A percentile compares a stretch with the other conserved stretches of the same genome.
Conservation (phyloP, 2,329 filamentous ascomycete species). For the Sclerotinia nivalis region DNA sequence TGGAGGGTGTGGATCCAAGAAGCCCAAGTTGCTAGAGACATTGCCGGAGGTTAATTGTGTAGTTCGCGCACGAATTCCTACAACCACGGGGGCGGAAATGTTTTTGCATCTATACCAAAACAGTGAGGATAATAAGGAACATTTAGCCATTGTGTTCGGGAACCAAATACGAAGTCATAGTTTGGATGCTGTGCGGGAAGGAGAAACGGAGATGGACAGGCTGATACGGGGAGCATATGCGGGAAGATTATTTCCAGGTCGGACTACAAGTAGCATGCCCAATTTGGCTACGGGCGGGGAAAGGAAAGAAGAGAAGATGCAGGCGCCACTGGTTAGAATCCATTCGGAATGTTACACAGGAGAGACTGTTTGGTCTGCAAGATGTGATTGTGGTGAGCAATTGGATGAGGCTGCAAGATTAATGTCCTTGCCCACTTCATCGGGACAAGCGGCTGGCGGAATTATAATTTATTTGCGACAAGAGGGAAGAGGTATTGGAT, state of each 20-base stretch:
- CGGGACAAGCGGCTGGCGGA: conserved; percentile 57
- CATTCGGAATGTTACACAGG: conserved; percentile 99
- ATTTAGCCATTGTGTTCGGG: conserved; percentile 95
- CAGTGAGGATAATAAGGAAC: conserved; percentile 90
- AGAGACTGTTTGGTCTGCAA: conserved; percentile 96
- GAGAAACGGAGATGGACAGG: conserved; percentile 83
- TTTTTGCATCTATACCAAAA: conserved; percentile 95
- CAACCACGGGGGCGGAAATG: conserved; percentile 90
- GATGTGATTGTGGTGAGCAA: conserved; percentile 97
- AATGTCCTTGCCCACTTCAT: conserved; percentile 71
- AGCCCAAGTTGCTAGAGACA: conserved; percentile 70
- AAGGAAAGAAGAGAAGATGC: conserved; percentile 23
- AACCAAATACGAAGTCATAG: conserved; percentile 74
- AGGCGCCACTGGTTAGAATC: conserved; percentile 77
- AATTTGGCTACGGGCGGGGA: conserved; percentile 11
- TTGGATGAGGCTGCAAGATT: conserved; percentile 92
- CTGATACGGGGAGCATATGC: conserved; percentile 95
- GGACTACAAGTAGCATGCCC: conserved; percentile 55
- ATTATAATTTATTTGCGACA: conserved; percentile 96
- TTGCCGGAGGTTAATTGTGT: conserved; percentile 89
- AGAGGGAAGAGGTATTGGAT: conserved; percentile 91
- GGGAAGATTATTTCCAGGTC: conserved; percentile 81
- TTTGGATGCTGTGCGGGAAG: conserved; percentile 69
- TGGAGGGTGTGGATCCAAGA: conserved; percentile 62
- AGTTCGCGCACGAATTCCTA: conserved; percentile 92